Evolutionary conservation across 2,329 filamentous ascomycete species (phyloP).

Genomic region (Monilinia aucupariae): DNA sequence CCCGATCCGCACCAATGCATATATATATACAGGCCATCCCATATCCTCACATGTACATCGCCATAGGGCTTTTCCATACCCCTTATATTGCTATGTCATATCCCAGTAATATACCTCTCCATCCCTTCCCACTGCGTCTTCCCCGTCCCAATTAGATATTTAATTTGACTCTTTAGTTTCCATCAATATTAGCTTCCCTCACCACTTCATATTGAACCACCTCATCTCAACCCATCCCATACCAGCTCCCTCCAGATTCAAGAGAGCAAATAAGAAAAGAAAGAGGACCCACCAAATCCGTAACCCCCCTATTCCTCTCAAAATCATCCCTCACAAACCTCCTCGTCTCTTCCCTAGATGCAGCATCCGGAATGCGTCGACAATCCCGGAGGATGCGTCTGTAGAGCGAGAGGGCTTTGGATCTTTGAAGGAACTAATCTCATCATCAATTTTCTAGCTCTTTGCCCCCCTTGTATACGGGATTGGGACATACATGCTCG

Average conservation of each 20-base stretch:
- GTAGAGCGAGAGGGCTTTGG: slow-evolving; percentile 52
- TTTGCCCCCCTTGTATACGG: not conserved
- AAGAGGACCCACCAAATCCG: slow-evolving; percentile 47
- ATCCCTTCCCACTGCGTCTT: slow-evolving; percentile 62
- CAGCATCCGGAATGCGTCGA: slow-evolving; percentile 45
- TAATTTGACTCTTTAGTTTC: slow-evolving; percentile 48
- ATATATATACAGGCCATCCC: not conserved
- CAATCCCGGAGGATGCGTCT: slow-evolving; percentile 53
- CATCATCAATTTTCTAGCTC: not conserved
- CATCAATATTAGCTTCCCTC: slow-evolving; percentile 2
- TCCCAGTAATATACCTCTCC: slow-evolving; percentile 50
- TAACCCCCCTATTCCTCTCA: slow-evolving; percentile 51
- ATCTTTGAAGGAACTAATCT: slow-evolving; percentile 51
- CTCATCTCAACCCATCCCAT: not conserved
- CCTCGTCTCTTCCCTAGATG: slow-evolving; percentile 50
- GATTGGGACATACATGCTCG: slow-evolving; percentile 47
- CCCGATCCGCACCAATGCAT: not conserved
- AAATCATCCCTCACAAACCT: slow-evolving; percentile 56
- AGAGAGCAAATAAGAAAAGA: not conserved
- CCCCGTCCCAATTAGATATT: slow-evolving; percentile 58
- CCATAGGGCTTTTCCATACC: not conserved
- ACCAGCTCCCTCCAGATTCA: not conserved
- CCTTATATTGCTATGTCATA: slow-evolving; percentile 33
- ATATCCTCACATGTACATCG: not conserved
- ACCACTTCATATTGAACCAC: not conserved